Base-by-base conservation (phyloP, 805 yeast species). In the Candida lessepsii region DNA sequence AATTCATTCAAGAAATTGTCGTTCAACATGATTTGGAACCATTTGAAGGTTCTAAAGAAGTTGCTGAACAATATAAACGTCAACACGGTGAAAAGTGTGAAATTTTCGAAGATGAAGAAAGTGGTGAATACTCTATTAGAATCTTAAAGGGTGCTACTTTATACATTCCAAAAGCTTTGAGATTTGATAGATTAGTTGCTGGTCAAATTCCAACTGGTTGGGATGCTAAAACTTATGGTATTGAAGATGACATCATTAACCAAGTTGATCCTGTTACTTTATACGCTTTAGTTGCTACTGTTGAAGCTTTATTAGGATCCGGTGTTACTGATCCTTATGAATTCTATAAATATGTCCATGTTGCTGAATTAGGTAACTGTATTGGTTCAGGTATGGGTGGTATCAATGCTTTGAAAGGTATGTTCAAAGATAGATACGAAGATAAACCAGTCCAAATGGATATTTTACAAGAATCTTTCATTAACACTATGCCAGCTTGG, bases 341-440 rank as follows among this genome's bases (percentile, higher is more conserved):
- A 73, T 88, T 95, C 77, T 93, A 93, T 78, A 83, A 91, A 71
- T 95, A 93, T 63, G 96, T 95, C 37, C 99, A 93, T 66, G 95
- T 93, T 42, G 89, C 98, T 34, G 98, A 93, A 70, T 89, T 93
- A 53, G 99, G 99, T 74, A 95, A 91, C 79, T 90, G 98, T 78
- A 85, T 96, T 35, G 99, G 99, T 74, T 89, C 97, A 42, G 99
- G 99, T 80, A 91, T 93, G 96, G 99, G 99, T 71, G 99, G 99
- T 83, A 95, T 91, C 56, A 65, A 85, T 54, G 99, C 99, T 39
- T 71, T 93, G 60, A 86, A 95, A 66, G 97, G 96, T 56, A 93
- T 93, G 98, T 93, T 89, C 76, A 89, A 78, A 68, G 96, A 91
- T 61, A 83, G 99, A 72, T 93, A 76, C 73, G 72, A 79, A 54